A percentile compares a stretch with the other conserved stretches of the same genome.
Conservation (phyloP, 805 yeast species). For the Maudiozyma pseudohumilis region DNA sequence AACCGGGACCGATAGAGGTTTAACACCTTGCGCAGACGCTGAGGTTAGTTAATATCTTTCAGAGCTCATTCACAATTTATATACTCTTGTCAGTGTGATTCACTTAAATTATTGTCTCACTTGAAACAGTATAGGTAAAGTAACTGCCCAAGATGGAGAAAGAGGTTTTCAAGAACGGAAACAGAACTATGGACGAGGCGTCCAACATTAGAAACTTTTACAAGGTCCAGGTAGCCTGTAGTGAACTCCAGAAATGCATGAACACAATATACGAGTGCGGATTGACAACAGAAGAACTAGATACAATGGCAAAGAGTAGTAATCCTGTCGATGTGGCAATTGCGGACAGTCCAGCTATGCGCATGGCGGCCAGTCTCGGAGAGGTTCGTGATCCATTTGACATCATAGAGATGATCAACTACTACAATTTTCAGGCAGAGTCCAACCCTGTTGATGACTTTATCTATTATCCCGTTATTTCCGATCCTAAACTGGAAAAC, state of each 20-base stretch:
- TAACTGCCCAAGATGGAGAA: neutral
- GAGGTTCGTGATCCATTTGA: constrained; percentile 1
- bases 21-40: no score
- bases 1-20: no score
- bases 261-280: constrained; percentile 9
- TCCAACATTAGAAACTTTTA: constrained; percentile 10
- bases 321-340: constrained; percentile 8
- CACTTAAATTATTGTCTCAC: neutral
- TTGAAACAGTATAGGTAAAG: neutral
- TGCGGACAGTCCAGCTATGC: constrained; percentile 10
- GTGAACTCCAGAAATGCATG: constrained; percentile 10
- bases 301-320: constrained; percentile 1
- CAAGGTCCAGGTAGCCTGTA: constrained; percentile 12
- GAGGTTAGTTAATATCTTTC: neutral
- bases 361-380: constrained; percentile 7
- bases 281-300: constrained; percentile 5
- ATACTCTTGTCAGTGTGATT: neutral
- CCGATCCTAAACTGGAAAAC: constrained; percentile 12
- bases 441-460: constrained; percentile 7
- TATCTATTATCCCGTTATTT: constrained; percentile 15
- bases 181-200: neutral
- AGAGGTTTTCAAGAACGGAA: neutral
- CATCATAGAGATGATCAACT: constrained; percentile 4
- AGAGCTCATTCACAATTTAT: neutral
- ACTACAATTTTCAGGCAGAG: constrained; percentile 7